phyloP scores from a whole-genome alignment of 768 basidiomycete genomes.

The Rhodotorula diobovata region DNA sequence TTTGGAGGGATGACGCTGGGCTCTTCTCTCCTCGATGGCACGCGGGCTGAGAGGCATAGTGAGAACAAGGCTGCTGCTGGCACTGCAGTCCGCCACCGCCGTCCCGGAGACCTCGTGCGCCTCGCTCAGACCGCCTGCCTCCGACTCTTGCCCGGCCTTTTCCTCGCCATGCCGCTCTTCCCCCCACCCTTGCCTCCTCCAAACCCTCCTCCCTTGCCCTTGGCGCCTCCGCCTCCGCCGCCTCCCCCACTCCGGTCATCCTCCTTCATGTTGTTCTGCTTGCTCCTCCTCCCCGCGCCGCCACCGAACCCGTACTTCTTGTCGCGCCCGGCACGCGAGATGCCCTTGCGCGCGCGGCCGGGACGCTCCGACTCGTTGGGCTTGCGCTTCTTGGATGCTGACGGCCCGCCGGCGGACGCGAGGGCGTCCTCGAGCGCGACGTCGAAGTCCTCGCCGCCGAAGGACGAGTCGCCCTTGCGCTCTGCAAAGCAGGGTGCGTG shows the following conservation, averaged over 20 bases:
- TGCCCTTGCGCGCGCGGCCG: conserved; percentile 41
- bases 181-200: background rate
- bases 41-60: no score
- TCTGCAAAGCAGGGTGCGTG: conserved; percentile 56
- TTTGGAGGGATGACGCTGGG: no score
- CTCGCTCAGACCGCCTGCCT: conserved; percentile 16
- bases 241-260: conserved; percentile 1
- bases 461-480: conserved; percentile 63
- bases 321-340: conserved; percentile 65
- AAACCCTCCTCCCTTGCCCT: background rate
- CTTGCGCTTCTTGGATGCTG: conserved; percentile 57
- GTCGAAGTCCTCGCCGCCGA: conserved; percentile 69
- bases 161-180: conserved; percentile 44
- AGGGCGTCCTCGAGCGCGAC: conserved; percentile 88
- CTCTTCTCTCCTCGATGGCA: no score
- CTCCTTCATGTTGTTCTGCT: conserved; percentile 35
- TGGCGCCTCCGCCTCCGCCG: background rate
- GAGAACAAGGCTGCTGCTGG: no score
- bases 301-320: conserved; percentile 68
- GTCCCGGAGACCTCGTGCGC: no score
- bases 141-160: conserved; percentile 20
- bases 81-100: no score
- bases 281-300: conserved; percentile 39
- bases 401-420: conserved; percentile 52
- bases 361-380: conserved; percentile 37